Evolutionary conservation across 768 basidiomycete species (phyloP), one percentile per base, ranked within the genome.

Genomic region (Leucocoprinus birnbaumii): DNA sequence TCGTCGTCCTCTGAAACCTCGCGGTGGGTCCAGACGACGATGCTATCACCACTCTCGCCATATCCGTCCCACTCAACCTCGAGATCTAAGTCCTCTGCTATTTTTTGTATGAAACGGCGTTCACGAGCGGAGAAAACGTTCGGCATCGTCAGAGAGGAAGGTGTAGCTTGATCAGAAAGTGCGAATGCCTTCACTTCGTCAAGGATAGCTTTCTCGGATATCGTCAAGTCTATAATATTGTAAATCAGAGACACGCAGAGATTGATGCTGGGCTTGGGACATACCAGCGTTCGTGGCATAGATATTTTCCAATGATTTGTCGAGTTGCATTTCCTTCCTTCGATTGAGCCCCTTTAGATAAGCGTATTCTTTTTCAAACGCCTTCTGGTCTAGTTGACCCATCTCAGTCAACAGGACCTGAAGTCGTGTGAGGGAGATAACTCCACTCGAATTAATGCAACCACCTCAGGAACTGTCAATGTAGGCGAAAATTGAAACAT

Each of bases 261-360:
- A n/a, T n/a, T n/a, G n/a, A n/a, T n/a, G n/a, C n/a, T n/a, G n/a
- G n/a, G n/a, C n/a, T n/a, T n/a, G n/a, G n/a, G n/a, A n/a, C n/a
- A n/a, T n/a, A n/a, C n/a, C n/a, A n/a, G n/a, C n/a, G n/a, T n/a
- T n/a, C n/a, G n/a, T n/a, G n/a, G n/a, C n/a, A n/a, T n/a, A n/a
- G n/a, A n/a, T n/a, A n/a, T n/a, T n/a, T n/a, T 4, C n/a, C 13
- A 63, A 87, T 87, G 73, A 84, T 75, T 61, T 85, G 83, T 57
- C 83, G 80, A 81, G 62, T 62, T 87, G 82, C 67, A 87, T 92
- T 38, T 73, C 73, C 66, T 94, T 92, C 73, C 97, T 97, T 10
- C 94, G 92, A 71, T 94, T 95, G 69, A 89, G 89, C 91, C 94
- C 97, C 62, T 86, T 94, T 62, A 84, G 59, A 66, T 98, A 96